These are phyloP conservation scores for Tetraselmis striata DNA, from an alignment of 139 green algal species.

Conservation along the genomic window DNA sequence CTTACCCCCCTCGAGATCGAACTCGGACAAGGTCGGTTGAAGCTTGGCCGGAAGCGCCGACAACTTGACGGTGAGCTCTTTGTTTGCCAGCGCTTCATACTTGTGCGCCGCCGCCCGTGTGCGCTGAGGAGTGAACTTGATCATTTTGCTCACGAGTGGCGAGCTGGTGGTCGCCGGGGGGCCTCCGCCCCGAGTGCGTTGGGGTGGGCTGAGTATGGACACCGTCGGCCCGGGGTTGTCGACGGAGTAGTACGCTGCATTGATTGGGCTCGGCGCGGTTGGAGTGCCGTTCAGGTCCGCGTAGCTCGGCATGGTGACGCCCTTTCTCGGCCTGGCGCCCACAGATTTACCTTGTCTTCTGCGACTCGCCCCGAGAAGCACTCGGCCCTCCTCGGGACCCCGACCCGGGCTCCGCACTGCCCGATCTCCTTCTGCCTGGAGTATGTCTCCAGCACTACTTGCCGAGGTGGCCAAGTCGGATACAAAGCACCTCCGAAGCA, in stretches of 20 bases:
- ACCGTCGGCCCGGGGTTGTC: neutral
- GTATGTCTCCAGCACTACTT: too few species aligned
- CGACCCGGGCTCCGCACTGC: too few species aligned
- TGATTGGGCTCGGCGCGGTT: neutral
- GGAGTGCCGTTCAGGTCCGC: neutral
- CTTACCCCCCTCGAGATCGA: neutral
- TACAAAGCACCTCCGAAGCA: too few species aligned
- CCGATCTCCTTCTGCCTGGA: too few species aligned
- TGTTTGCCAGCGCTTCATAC: neutral
- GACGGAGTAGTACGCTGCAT: neutral
- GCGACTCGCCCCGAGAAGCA: too few species aligned
- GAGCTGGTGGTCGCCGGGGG: neutral
- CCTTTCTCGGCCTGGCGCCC: neutral
- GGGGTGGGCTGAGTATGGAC: neutral
- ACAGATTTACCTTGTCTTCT: too few species aligned
- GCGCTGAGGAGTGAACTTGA: neutral
- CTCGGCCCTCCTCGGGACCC: too few species aligned
- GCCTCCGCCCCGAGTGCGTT: neutral
- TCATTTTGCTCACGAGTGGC: neutral
- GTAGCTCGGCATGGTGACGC: neutral
- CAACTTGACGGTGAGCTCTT: neutral
- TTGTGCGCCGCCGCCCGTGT: neutral
- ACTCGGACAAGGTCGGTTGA: neutral
- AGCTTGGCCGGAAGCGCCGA: neutral
- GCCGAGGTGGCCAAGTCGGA: too few species aligned